phyloP scores from a whole-genome alignment of 1,284 basidiomycete species.

The Athelia sp. region DNA sequence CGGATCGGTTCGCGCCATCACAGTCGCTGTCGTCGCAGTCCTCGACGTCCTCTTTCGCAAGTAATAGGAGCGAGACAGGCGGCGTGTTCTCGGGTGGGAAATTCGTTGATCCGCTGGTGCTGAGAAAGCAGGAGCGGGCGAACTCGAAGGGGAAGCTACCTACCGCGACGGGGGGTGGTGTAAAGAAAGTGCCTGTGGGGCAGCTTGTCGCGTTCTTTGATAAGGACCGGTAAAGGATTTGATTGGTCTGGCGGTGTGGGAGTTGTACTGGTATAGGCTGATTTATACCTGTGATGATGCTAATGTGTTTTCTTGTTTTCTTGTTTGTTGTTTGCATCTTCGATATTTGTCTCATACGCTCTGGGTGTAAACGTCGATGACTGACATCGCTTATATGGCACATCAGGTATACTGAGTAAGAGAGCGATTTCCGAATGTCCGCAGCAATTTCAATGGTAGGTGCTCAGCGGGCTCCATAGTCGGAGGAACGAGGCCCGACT shows the following conservation, averaged over 20 bases:
- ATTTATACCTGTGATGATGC: no score
- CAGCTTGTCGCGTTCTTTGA: constrained; percentile 82
- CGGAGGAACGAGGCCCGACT: no score
- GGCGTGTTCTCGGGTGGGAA: constrained; percentile 22
- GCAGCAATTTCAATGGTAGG: no score
- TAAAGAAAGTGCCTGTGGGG: constrained; percentile 66
- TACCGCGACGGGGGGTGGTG: constrained; percentile 34
- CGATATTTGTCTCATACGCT: no score
- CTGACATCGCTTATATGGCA: no score
- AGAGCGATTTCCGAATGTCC: no score
- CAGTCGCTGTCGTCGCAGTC: constrained; percentile 2
- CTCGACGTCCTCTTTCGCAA: constrained; percentile 8
- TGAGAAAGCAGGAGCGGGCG: constrained; percentile 63
- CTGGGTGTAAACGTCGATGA: no score
- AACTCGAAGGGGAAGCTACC: constrained; percentile 32
- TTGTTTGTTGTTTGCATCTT: no score
- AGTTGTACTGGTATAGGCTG: constrained; percentile 14
- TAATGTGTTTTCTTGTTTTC: no score
- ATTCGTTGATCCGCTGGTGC: constrained; percentile 70
- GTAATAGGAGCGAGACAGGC: constrained; percentile 15
- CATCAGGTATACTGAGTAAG: no score
- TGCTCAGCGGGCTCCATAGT: no score
- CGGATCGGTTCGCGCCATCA: constrained; percentile 34
- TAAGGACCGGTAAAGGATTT: constrained; percentile 41
- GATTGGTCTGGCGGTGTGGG: background rate